Evolutionary conservation across 164 flowering plant species (phyloP).

Genomic region (Chloranthus sessilifolius): DNA sequence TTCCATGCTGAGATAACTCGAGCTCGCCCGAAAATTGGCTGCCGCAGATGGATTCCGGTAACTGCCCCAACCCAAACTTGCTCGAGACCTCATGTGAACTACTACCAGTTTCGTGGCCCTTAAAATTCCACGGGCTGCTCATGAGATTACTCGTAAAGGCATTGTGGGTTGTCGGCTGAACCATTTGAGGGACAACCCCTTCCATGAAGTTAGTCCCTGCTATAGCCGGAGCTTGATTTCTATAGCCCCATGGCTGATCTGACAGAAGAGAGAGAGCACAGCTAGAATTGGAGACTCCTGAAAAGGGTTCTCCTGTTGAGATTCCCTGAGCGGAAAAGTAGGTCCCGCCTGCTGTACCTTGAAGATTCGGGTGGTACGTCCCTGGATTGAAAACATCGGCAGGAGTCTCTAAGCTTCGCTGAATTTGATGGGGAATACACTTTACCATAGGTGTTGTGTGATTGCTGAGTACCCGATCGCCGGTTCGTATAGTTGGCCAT

Average conservation of each 20-base stretch:
- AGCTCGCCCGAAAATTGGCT: slow-evolving; percentile 31
- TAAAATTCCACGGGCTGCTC: slow-evolving; percentile 42
- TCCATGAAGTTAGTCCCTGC: slow-evolving; percentile 26
- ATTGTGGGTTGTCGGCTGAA: slow-evolving; percentile 29
- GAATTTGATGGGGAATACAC: slow-evolving; percentile 39
- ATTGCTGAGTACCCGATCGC: slow-evolving; percentile 31
- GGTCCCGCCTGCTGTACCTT: slow-evolving; percentile 37
- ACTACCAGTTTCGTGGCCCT: slow-evolving; percentile 27
- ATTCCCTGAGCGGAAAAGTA: slow-evolving; percentile 32
- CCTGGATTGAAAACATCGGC: slow-evolving; percentile 22
- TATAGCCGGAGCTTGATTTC: slow-evolving; percentile 33
- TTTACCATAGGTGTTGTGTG: slow-evolving; percentile 29
- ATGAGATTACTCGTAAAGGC: slow-evolving; percentile 26
- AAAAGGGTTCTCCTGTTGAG: slow-evolving; percentile 47
- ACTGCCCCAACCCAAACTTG: slow-evolving; percentile 38
- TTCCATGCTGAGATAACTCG: slow-evolving; percentile 36
- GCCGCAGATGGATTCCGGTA: slow-evolving; percentile 24
- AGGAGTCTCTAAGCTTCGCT: slow-evolving; percentile 33
- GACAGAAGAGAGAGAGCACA: slow-evolving; percentile 99
- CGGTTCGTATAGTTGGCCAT: slow-evolving; percentile 38
- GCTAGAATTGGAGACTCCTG: slow-evolving; percentile 61
- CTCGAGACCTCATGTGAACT: slow-evolving; percentile 32
- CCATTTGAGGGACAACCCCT: slow-evolving; percentile 22
- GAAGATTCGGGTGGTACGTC: slow-evolving; percentile 28
- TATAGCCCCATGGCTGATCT: slow-evolving; percentile 60